Conservation (phyloP, 2,329 filamentous ascomycete genomes). For the Pyrenophora tritici-repentis region DNA sequence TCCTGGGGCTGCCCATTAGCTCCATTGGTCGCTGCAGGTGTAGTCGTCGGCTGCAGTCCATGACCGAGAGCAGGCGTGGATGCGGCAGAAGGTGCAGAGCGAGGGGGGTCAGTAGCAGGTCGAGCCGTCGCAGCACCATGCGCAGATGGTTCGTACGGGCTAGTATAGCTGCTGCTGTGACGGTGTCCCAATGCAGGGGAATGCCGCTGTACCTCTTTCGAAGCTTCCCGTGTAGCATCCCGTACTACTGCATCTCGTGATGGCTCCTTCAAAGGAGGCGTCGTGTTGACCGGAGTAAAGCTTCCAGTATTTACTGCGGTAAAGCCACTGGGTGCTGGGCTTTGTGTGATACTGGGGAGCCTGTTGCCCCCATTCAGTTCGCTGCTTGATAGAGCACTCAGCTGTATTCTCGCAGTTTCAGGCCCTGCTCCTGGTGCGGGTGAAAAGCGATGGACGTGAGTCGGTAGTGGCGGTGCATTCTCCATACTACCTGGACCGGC, state of each 20-base stretch:
- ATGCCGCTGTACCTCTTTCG: slow-evolving; percentile 14
- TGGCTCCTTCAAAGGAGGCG: slow-evolving; percentile 20
- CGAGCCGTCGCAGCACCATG: slow-evolving; percentile 16
- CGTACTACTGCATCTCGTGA: slow-evolving; percentile 14
- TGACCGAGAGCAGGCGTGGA: slow-evolving; percentile 11
- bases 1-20: slow-evolving; percentile 23
- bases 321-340: slow-evolving; percentile 24
- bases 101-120: slow-evolving; percentile 17
- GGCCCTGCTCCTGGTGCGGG: slow-evolving; percentile 21
- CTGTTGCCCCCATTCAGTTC: slow-evolving; percentile 35
- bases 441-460: slow-evolving; percentile 25
- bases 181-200: slow-evolving; percentile 17
- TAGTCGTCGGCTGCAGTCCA: slow-evolving; percentile 19
- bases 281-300: slow-evolving; percentile 34
- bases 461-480: slow-evolving; percentile 33
- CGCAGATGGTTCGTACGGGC: slow-evolving; percentile 37
- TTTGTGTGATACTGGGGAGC: slow-evolving; percentile 14
- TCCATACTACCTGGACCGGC: slow-evolving; percentile 30
- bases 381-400: slow-evolving; percentile 36
- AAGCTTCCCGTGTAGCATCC: slow-evolving; percentile 20
- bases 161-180: slow-evolving; percentile 32
- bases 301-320: slow-evolving; percentile 30
- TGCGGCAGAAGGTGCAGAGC: slow-evolving; percentile 19
- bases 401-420: slow-evolving; percentile 31
- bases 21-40: slow-evolving; percentile 21